These are phyloP conservation scores for Vitis hybrid DNA, from an alignment of 177 flowering plant species.

Conservation along the genomic window DNA sequence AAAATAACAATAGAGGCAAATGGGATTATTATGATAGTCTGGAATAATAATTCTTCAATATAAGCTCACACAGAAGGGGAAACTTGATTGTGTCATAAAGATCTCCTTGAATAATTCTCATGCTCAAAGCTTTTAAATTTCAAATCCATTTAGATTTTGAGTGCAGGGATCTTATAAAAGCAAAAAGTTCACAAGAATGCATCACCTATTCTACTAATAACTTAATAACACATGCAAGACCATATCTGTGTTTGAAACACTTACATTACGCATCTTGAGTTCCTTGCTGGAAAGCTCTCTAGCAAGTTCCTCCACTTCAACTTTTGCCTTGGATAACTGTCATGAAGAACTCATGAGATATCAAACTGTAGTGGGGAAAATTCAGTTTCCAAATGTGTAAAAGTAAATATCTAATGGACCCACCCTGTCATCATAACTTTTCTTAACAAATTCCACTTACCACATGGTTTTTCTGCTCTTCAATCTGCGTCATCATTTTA, in stretches of 20 bases:
- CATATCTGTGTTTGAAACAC: conserved; percentile 10
- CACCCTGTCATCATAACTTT: conserved; percentile 26
- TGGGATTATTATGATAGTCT: no score
- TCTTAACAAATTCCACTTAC: conserved; percentile 23
- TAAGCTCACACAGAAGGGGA: no score
- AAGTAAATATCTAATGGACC: conserved; percentile 2
- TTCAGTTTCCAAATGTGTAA: neutral
- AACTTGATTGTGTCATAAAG: no score
- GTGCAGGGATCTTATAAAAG: no score
- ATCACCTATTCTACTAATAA: no score
- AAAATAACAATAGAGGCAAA: no score
- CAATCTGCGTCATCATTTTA: conserved; percentile 19
- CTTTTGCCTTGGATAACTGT: conserved; percentile 41
- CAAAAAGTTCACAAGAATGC: no score
- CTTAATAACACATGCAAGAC: no score
- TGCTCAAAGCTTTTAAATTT: no score
- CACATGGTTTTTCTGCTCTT: conserved; percentile 18
- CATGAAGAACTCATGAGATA: conserved; percentile 4
- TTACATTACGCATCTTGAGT: conserved; percentile 49
- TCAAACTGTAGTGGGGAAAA: neutral
- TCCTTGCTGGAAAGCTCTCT: conserved; percentile 38
- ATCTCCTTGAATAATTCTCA: no score
- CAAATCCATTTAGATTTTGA: no score
- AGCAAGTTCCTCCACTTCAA: conserved; percentile 37
- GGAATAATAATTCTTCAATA: no score